These are phyloP conservation scores for Musa balbisiana DNA, from an alignment of 202 grass and related monocot genomes.

Conservation along the genomic window DNA sequence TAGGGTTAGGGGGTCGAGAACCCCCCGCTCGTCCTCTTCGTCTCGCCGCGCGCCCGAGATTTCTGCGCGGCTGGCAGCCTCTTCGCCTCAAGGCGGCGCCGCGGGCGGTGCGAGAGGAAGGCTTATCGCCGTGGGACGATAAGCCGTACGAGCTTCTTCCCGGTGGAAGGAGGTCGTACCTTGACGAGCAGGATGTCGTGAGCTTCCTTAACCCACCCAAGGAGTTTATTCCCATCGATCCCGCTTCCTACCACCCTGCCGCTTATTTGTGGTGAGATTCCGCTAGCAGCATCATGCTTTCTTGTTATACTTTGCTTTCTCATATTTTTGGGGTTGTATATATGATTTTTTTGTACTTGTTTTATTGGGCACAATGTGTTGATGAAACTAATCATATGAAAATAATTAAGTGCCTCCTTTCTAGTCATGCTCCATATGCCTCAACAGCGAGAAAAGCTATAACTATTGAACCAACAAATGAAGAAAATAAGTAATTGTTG, in stretches of 20 bases:
- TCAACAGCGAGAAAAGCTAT: too few relatives aligned
- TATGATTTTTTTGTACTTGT: too few relatives aligned
- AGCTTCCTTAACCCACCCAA: constrained; percentile 28
- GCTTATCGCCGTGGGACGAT: constrained; percentile 25
- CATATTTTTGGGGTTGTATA: too few relatives aligned
- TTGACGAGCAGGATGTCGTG: constrained; percentile 29
- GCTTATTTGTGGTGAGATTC: constrained; percentile 27
- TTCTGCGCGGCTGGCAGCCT: background rate
- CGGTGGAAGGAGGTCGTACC: constrained; percentile 15
- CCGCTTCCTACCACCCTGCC: constrained; percentile 24
- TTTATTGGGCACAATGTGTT: too few relatives aligned
- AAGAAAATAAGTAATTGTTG: too few relatives aligned
- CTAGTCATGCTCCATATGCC: background rate
- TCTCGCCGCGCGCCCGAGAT: background rate
- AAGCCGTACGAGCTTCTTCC: constrained; percentile 23
- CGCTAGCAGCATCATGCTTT: background rate
- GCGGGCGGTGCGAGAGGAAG: background rate
- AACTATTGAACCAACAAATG: too few relatives aligned
- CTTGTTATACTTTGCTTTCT: background rate
- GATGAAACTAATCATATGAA: background rate
- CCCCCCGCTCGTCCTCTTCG: background rate
- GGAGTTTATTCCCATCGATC: constrained; percentile 27
- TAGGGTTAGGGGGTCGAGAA: background rate
- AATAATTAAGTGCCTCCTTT: background rate
- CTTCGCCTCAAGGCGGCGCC: background rate